A percentile compares a stretch with the other conserved stretches of the same genome.
Evolutionary conservation across 1,284 basidiomycete genomes (phyloP).

Genomic region (Trametes polyzona): DNA sequence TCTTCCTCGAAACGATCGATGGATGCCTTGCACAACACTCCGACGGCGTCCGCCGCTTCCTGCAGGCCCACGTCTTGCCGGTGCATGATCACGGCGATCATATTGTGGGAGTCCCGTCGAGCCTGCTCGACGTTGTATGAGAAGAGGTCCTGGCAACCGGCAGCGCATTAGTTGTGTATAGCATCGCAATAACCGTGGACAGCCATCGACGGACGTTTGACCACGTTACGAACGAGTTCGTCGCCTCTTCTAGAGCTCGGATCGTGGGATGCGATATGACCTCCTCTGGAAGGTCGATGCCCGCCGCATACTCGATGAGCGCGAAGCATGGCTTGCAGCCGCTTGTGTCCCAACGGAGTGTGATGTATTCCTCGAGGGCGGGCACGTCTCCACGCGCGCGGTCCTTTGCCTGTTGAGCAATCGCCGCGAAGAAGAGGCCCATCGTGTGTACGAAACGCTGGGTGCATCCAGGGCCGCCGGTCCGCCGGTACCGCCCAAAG

Average conservation of each 20-base stretch:
- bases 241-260: conserved; percentile 31
- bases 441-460: conserved; percentile 35
- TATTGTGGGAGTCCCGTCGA: conserved; percentile 37
- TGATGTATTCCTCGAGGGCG: conserved; percentile 36
- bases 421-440: conserved; percentile 35
- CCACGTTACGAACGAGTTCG: conserved; percentile 38
- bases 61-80: conserved; percentile 31
- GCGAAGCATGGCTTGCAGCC: conserved; percentile 38
- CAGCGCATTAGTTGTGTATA: background rate
- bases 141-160: conserved; percentile 33
- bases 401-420: conserved; percentile 31
- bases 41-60: conserved; percentile 36
- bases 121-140: conserved; percentile 40
- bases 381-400: conserved; percentile 27
- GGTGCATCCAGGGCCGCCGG: conserved; percentile 19
- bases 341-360: conserved; percentile 35
- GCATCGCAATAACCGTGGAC: background rate
- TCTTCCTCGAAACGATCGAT: conserved; percentile 32
- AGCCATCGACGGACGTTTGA: conserved; percentile 34
- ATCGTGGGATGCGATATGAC: conserved; percentile 36
- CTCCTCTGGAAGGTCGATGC: conserved; percentile 36
- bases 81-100: conserved; percentile 35
- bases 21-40: conserved; percentile 31
- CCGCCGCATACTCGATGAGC: conserved; percentile 37
- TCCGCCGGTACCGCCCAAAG: conserved; percentile 20